phyloP scores from a whole-genome alignment of 176 grass and related monocot genomes.

The Aegilops sharonensis region DNA sequence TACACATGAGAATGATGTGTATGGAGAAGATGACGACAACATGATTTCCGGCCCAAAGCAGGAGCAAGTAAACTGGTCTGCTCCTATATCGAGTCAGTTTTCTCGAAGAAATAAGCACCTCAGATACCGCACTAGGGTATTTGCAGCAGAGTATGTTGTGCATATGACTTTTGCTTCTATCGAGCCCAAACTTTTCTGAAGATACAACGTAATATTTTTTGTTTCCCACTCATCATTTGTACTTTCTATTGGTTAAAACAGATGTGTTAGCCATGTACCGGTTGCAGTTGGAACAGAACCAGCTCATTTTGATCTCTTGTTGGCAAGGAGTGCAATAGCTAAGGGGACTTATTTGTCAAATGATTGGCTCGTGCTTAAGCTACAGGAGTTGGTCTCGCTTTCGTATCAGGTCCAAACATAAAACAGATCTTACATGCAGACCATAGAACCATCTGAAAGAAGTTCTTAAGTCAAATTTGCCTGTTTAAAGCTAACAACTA shows the following conservation, averaged over 20 bases:
- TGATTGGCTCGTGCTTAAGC: conserved; percentile 95
- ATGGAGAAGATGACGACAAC: conserved; percentile 87
- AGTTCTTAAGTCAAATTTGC: conserved; percentile 11
- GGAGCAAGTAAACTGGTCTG: conserved; percentile 41
- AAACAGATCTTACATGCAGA: conserved; percentile 22
- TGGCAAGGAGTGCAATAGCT: conserved; percentile 57
- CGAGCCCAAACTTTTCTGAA: conserved; percentile 15
- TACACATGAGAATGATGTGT: conserved; percentile 53
- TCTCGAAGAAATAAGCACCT: conserved; percentile 81
- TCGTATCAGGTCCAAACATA: conserved; percentile 79
- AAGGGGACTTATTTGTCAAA: conserved; percentile 35
- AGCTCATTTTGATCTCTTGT: conserved; percentile 90
- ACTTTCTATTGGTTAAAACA: conserved; percentile 39
- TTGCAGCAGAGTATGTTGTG: conserved; percentile 89
- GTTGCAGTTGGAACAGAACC: conserved; percentile 85
- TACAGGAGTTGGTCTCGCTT: conserved; percentile 91
- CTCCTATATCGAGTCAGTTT: conserved; percentile 47
- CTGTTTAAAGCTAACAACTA: conserved; percentile 20
- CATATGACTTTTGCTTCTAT: conserved; percentile 9
- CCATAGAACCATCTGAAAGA: conserved; percentile 1
- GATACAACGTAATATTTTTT: conserved; percentile 13
- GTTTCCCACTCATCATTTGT: conserved; percentile 6
- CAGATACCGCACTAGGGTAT: conserved; percentile 92
- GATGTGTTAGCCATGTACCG: conserved; percentile 91
- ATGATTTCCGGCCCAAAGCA: conserved; percentile 81